Percentiles rank a stretch among this genome's conserved stretches.
Conservation (phyloP, 106 monocot genomes). For the Platanthera guangdongensis region DNA sequence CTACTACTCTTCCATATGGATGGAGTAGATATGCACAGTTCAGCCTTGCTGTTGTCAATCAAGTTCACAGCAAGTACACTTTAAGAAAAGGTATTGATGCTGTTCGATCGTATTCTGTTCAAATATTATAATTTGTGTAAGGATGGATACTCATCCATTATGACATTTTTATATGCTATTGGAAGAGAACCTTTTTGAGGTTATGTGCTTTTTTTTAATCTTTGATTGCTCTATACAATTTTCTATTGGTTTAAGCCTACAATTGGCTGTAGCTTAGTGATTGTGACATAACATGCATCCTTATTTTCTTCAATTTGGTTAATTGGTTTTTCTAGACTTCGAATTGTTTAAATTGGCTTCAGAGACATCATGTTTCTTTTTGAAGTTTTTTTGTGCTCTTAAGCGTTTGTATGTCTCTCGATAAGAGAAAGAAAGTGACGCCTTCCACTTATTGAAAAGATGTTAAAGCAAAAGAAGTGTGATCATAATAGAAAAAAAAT, state of each 20-base stretch:
- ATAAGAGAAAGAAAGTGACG: background rate
- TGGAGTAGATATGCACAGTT: slow-evolving; percentile 92
- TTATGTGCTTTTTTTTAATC: background rate
- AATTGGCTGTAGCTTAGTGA: background rate
- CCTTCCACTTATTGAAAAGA: too few species aligned
- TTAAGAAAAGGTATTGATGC: slow-evolving; percentile 48
- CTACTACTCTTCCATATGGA: slow-evolving; percentile 61
- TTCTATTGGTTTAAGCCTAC: background rate
- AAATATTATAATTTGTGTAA: background rate
- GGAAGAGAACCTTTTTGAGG: too few species aligned
- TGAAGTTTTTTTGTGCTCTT: background rate
- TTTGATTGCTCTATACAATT: background rate
- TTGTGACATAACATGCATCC: background rate
- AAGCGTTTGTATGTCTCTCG: background rate
- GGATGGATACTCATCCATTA: too few species aligned
- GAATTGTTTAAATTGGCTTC: background rate
- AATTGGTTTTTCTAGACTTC: background rate
- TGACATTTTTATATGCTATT: too few species aligned
- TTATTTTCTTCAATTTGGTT: background rate
- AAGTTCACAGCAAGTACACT: slow-evolving; percentile 61
- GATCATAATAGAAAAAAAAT: too few species aligned
- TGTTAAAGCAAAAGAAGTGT: too few species aligned
- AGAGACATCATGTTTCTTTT: background rate
- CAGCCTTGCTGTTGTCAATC: slow-evolving; percentile 66
- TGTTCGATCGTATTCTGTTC: background rate